Evolutionary conservation across 1,284 basidiomycete genomes (phyloP).

Genomic region (Tranzscheliella williamsii): DNA sequence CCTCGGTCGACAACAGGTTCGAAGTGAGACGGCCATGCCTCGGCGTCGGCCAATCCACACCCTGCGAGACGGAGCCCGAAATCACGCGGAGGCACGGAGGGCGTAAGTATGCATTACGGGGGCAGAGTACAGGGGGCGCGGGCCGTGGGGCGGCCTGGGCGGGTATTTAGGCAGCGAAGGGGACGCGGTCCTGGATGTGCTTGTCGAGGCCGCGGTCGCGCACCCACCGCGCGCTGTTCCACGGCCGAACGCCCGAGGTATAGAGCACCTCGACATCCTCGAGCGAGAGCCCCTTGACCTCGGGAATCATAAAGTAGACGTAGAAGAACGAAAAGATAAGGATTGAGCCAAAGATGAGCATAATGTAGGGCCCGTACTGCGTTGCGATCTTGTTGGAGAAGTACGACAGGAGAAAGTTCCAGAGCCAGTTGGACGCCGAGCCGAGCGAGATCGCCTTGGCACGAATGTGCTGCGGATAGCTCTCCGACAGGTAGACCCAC

Average conservation of each 20-base stretch:
- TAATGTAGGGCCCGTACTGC: constrained; percentile 67
- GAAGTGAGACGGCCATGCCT: too few species aligned
- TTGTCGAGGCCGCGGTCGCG: constrained; percentile 20
- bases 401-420: constrained; percentile 76
- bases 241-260: constrained; percentile 21
- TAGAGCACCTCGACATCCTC: constrained; percentile 69
- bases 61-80: too few species aligned
- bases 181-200: constrained; percentile 13
- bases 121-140: too few species aligned
- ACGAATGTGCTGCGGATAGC: constrained; percentile 74
- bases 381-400: constrained; percentile 72
- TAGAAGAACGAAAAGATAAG: constrained; percentile 65
- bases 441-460: constrained; percentile 76
- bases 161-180: too few species aligned
- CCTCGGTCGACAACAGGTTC: too few species aligned
- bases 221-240: constrained; percentile 28
- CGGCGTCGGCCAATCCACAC: too few species aligned
- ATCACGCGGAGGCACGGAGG: too few species aligned
- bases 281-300: constrained; percentile 73
- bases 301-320: constrained; percentile 71
- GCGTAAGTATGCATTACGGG: too few species aligned
- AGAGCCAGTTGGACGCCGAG: constrained; percentile 68
- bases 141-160: too few species aligned
- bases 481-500: constrained; percentile 70
- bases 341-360: constrained; percentile 71